Evolutionary conservation across 371 early-diverging fungal genomes (phyloP), one percentile per base, ranked within the genome.

Genomic region (Mucor plumbeus): DNA sequence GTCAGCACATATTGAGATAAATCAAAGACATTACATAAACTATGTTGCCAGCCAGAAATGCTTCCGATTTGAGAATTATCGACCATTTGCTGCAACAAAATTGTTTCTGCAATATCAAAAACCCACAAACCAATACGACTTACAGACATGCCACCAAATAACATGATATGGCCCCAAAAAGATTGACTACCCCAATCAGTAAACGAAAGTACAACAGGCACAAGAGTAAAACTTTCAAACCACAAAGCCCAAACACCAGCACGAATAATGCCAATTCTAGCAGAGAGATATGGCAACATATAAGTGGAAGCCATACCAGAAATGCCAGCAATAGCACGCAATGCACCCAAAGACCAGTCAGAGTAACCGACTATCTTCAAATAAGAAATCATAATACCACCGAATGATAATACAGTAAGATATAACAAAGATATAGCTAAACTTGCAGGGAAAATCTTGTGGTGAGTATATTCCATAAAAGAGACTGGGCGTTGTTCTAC

Each of bases 1-100:
- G 59, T 59, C 21, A 59, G 38, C 9, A 59, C 38, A 21, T 26
- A 59, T 40, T 59, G 59, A 17, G 59, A 59, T 9, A 59, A 39
- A 4, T 59, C 59, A 38, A 59, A 59, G 11, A 39, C 36, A 14
- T 59, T 59, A 11, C 59, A 59, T 4, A 59, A 17, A 14, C 59
- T 59, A 14, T 59, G 59, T 39, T 59, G 59, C 59, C 59, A 59
- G 21, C 59, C 59, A n/a, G 59, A 17, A 3, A 59, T 59, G 14
- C 59, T 59, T 5, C 59, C 59, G 38, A 59, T 35, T 13, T 59
- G 59, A n/a, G 59, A 7, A 21, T 36, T 36, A 38, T 59, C 59
- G 10, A 59, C 59, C 21, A 39, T 21, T 26, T 59, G 59, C 11
- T 59, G 59, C 38, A 59, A 19, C 8, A 59, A 21, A 19, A 59